phyloP scores from a whole-genome alignment of 2,329 filamentous ascomycete genomes.

The Dactylellina leptospora region DNA sequence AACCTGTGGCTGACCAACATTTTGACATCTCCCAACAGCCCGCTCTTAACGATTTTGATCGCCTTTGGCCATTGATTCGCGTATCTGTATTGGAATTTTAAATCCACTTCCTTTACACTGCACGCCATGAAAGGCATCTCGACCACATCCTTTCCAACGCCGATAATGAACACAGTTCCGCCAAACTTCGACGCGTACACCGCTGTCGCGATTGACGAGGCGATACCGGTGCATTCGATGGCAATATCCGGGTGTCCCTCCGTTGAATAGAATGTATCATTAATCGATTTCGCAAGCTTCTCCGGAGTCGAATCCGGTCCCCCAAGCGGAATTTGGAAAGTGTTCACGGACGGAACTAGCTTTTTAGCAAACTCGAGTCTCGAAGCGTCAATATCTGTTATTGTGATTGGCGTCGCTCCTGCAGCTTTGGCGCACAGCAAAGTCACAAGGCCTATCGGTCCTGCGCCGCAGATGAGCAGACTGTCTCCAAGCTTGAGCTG shows the following conservation, averaged over 20 bases:
- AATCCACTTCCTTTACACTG: constrained; percentile 88
- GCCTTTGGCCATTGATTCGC: constrained; percentile 92
- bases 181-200: constrained; percentile 94
- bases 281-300: constrained; percentile 75
- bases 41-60: constrained; percentile 84
- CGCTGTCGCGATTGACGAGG: constrained; percentile 83
- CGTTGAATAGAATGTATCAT: constrained; percentile 68
- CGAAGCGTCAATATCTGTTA: constrained; percentile 92
- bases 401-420: constrained; percentile 87
- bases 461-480: constrained; percentile 88
- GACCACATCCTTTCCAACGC: constrained; percentile 94
- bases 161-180: constrained; percentile 95
- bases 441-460: constrained; percentile 90
- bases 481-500: constrained; percentile 83
- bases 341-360: constrained; percentile 79
- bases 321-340: constrained; percentile 76
- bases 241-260: constrained; percentile 82
- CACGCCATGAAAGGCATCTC: constrained; percentile 94
- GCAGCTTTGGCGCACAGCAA: constrained; percentile 84
- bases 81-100: constrained; percentile 89
- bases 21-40: constrained; percentile 73
- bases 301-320: constrained; percentile 67
- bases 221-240: constrained; percentile 94
- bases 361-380: constrained; percentile 84
- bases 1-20: constrained; percentile 89